Conservation (phyloP, 2,329 filamentous ascomycete species). For the Peltaster fructicola region DNA sequence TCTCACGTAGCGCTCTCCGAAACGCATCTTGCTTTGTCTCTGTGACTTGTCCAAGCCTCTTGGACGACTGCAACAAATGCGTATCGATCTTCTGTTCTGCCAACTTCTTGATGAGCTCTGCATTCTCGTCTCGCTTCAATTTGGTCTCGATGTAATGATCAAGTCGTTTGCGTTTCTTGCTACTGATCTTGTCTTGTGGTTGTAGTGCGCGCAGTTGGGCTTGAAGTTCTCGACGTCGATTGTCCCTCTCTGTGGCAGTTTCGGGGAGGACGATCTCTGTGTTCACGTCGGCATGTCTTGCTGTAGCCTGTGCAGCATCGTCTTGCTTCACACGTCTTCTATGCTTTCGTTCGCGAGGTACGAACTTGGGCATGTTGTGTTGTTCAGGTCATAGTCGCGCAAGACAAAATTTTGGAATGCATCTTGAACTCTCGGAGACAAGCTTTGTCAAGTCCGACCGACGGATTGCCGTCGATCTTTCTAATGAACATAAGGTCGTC, state of each 20-base stretch:
- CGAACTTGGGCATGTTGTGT: constrained; percentile 33
- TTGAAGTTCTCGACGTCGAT: constrained; percentile 32
- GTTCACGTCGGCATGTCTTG: constrained; percentile 33
- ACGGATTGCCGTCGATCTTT: too few species aligned
- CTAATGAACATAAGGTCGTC: too few species aligned
- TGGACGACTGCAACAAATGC: constrained; percentile 60
- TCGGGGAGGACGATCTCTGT: constrained; percentile 27
- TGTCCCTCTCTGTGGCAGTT: constrained; percentile 36
- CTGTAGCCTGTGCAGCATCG: constrained; percentile 2
- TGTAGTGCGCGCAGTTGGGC: constrained; percentile 37
- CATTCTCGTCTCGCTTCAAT: constrained; percentile 82
- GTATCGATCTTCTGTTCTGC: constrained; percentile 67
- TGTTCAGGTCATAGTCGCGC: too few species aligned
- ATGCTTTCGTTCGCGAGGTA: constrained; percentile 42
- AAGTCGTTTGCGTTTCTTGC: constrained; percentile 49
- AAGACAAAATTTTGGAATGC: too few species aligned
- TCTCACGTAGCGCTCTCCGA: constrained; percentile 44
- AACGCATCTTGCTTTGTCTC: constrained; percentile 57
- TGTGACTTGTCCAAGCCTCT: constrained; percentile 52
- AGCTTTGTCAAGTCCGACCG: too few species aligned
- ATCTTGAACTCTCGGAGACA: too few species aligned
- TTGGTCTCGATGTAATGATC: constrained; percentile 73
- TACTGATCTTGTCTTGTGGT: constrained; percentile 37
- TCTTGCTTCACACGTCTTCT: constrained; percentile 46
- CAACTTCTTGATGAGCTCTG: constrained; percentile 67